Evolutionary conservation across 2,329 filamentous ascomycete genomes (phyloP), one percentile per base, ranked within the genome.

Genomic region (Sporothrix protearum): DNA sequence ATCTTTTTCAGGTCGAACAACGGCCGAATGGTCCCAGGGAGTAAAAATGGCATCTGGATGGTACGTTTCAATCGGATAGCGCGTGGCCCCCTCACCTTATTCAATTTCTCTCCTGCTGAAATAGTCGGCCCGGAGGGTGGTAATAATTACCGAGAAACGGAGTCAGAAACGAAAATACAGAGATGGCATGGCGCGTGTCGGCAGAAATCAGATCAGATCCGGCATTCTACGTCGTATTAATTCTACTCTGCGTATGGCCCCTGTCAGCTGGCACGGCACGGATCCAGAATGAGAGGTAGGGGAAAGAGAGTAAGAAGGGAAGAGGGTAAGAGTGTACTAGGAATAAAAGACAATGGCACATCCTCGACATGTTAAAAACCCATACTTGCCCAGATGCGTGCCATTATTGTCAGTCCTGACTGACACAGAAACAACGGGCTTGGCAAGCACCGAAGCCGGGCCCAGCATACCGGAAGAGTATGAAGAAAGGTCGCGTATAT

Each of bases 321-420:
- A 45, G n/a, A n/a, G n/a, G n/a, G n/a, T n/a, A n/a, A n/a, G n/a
- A n/a, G n/a, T n/a, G n/a, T n/a, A n/a, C n/a, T n/a, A 45, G 39
- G 39, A 12, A 42, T 3, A 22, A 8, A 42, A 39, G n/a, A 63
- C 57, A 42, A 42, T n/a, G 57, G 42, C 33, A 36, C 8, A 8
- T 36, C 3, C 33, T 36, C 33, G 33, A 25, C 33, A 63, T n/a
- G 25, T 63, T 22, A 25, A 63, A 39, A 39, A 6, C 57, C 33
- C 33, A 63, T 22, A 63, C 9, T 10, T 63, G 53, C 53, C 57
- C 10, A 28, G n/a, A 42, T 25, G 19, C 10, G 25, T 25, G 57
- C 33, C 39, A 63, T 63, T 63, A 33, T 63, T 42, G 57, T 63
- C 57, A 61, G 57, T n/a, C 36, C 57, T 61, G 57, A 42, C 57